Percentiles rank a stretch among this genome's conserved stretches.
These are phyloP conservation scores for Diacronema lutheri DNA, from an alignment of 78 protist genomes.

Conservation along the genomic window DNA sequence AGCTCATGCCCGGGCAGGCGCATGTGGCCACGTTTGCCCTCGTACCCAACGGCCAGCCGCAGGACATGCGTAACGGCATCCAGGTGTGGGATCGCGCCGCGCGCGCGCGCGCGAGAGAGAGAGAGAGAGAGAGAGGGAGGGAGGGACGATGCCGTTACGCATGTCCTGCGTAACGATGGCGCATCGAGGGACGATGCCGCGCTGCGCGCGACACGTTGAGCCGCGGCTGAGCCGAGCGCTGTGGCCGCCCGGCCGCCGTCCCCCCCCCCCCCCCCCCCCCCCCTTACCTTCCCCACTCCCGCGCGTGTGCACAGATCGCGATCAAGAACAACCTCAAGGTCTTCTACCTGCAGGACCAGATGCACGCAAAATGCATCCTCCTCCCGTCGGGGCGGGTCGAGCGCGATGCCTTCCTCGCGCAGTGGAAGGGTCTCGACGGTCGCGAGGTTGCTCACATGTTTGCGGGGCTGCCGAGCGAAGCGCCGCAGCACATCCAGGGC, in stretches of 20 bases:
- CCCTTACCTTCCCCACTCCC: too few species aligned
- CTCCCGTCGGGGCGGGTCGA: conserved; percentile 34
- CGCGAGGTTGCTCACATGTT: too few species aligned
- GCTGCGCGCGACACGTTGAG: too few species aligned
- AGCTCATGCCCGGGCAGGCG: neutral
- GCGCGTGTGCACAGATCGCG: conserved; percentile 61
- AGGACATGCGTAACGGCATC: conserved; percentile 6
- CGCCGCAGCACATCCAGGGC: neutral
- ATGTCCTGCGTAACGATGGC: too few species aligned
- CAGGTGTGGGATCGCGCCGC: too few species aligned
- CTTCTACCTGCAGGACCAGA: conserved; percentile 22
- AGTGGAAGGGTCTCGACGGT: neutral
- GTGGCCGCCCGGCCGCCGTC: too few species aligned
- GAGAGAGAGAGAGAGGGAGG: too few species aligned
- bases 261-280: too few species aligned
- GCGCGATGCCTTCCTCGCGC: neutral
- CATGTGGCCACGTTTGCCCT: neutral
- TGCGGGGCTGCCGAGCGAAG: neutral
- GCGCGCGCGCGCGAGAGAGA: too few species aligned
- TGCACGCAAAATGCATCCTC: conserved; percentile 19
- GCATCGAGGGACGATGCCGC: too few species aligned
- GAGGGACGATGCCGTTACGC: too few species aligned
- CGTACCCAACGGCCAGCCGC: neutral
- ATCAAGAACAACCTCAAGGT: conserved; percentile 62
- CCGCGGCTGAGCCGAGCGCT: too few species aligned